Conservation (phyloP, 352 stramenopile genomes). For the Globisporangium uncinulatum region DNA sequence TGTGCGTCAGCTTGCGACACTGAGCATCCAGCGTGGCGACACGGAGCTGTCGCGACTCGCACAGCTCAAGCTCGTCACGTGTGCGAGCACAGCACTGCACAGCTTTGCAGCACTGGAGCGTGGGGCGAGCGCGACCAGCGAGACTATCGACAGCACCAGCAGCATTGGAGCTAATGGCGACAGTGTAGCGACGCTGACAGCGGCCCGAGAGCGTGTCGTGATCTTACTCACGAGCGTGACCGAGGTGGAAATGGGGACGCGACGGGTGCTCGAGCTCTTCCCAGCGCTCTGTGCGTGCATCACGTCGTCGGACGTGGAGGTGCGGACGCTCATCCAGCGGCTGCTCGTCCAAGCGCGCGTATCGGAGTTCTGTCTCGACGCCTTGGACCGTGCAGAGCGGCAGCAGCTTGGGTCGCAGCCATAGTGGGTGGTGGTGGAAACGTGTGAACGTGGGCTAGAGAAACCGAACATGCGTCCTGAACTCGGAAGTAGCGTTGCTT, state of each 20-base stretch:
- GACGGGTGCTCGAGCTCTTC: slow-evolving; percentile 69
- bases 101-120: slow-evolving; percentile 40
- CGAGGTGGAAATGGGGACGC: slow-evolving; percentile 47
- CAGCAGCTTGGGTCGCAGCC: neutral
- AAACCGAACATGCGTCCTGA: no score
- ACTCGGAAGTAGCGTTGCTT: no score
- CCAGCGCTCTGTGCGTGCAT: slow-evolving; percentile 74
- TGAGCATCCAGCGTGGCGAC: slow-evolving; percentile 63
- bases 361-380: slow-evolving; percentile 44
- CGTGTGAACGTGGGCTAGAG: no score
- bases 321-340: slow-evolving; percentile 62
- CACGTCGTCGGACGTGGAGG: slow-evolving; percentile 50
- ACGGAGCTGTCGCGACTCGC: slow-evolving; percentile 36
- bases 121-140: neutral
- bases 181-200: slow-evolving; percentile 11
- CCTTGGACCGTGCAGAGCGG: slow-evolving; percentile 19
- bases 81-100: slow-evolving; percentile 44
- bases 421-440: neutral
- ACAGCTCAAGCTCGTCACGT: slow-evolving; percentile 50
- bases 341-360: slow-evolving; percentile 52
- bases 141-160: neutral
- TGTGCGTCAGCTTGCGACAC: slow-evolving; percentile 66
- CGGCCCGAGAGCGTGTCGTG: slow-evolving; percentile 55
- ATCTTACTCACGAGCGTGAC: slow-evolving; percentile 53
- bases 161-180: neutral